Conservation (phyloP, 129 eudicot genomes). For the Escallonia herrerae region DNA sequence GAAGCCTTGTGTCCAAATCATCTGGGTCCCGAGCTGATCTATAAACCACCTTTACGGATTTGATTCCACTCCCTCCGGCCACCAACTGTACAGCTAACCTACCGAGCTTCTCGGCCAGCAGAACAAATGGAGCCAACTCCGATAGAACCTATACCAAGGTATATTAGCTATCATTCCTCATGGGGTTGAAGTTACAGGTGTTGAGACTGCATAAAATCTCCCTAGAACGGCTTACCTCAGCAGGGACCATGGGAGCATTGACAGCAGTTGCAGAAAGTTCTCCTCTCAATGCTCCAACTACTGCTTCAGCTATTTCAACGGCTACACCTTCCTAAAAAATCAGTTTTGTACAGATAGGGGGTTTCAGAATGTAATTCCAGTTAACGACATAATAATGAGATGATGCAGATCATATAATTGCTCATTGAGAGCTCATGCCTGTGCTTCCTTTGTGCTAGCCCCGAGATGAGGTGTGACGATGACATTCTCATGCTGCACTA, state of each 20-base stretch:
- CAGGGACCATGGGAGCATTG: constrained; percentile 78
- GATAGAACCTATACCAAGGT: constrained; percentile 41
- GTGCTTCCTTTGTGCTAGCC: constrained; percentile 91
- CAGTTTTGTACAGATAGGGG: background rate
- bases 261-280: constrained; percentile 81
- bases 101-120: constrained; percentile 74
- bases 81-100: constrained; percentile 70
- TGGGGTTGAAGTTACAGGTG: background rate
- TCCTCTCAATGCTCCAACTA: constrained; percentile 57
- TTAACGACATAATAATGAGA: background rate
- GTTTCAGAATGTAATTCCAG: background rate
- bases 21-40: constrained; percentile 58
- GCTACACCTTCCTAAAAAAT: constrained; percentile 61
- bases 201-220: background rate
- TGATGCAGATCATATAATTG: background rate
- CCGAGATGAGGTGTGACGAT: constrained; percentile 86
- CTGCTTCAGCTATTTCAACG: constrained; percentile 77
- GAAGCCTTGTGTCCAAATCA: constrained; percentile 74
- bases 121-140: constrained; percentile 69
- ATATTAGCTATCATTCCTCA: background rate
- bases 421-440: constrained; percentile 28
- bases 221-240: constrained; percentile 35
- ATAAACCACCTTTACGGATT: constrained; percentile 53
- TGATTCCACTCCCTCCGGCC: constrained; percentile 74
- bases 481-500: constrained; percentile 67